These are phyloP conservation scores for Psilocybe subaeruginosa DNA, from an alignment of 768 basidiomycete genomes.

Conservation along the genomic window DNA sequence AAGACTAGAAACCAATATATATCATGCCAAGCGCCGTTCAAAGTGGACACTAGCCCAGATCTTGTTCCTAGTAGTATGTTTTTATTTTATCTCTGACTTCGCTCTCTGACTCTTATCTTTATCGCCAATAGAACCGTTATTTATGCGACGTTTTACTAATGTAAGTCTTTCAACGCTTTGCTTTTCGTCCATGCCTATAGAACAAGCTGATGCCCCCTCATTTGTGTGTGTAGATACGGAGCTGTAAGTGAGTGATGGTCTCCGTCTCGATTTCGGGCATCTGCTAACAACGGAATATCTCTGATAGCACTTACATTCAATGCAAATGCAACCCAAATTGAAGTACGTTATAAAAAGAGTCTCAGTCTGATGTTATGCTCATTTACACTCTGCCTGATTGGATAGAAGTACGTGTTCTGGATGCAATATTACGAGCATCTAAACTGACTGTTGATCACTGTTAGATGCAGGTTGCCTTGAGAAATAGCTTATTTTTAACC, in stretches of 20 bases:
- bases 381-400: no score
- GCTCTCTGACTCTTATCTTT: neutral
- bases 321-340: neutral
- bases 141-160: neutral
- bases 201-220: neutral
- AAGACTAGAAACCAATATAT: neutral
- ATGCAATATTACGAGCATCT: neutral
- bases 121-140: neutral
- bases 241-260: neutral
- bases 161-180: neutral
- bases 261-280: neutral
- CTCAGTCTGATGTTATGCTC: no score
- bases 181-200: neutral
- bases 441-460: neutral
- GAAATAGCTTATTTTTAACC: neutral
- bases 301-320: neutral
- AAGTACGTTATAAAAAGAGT: neutral
- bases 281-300: no score
- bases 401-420: neutral
- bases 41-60: neutral
- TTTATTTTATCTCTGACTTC: neutral
- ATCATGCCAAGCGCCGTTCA: neutral
- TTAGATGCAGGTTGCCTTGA: neutral
- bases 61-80: conserved; percentile 1
- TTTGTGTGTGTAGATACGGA: neutral